These are phyloP conservation scores for Gynostemma pentaphyllum DNA, from an alignment of 306 rosid genomes.

Conservation along the genomic window DNA sequence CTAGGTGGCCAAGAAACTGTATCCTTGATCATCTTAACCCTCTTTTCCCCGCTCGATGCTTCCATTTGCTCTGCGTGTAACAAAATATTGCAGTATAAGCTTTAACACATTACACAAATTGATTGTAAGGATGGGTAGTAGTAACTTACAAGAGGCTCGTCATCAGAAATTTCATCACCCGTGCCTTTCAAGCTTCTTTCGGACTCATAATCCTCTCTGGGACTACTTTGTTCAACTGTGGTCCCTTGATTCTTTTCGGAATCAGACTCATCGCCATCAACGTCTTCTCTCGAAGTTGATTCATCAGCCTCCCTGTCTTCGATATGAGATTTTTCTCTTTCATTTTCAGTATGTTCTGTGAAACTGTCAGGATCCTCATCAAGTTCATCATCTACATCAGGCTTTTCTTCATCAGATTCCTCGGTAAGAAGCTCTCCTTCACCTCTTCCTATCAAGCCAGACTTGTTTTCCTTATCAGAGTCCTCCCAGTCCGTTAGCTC, in stretches of 20 bases:
- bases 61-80: slow-evolving; percentile 74
- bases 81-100: slow-evolving; percentile 1
- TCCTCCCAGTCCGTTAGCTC: slow-evolving; percentile 29
- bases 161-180: slow-evolving; percentile 58
- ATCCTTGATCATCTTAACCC: background rate
- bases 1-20: background rate
- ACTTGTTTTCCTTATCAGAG: slow-evolving; percentile 36
- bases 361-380: slow-evolving; percentile 25
- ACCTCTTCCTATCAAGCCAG: slow-evolving; percentile 30
- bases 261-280: slow-evolving; percentile 28
- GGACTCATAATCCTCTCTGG: slow-evolving; percentile 22
- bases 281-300: slow-evolving; percentile 33
- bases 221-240: slow-evolving; percentile 22
- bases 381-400: slow-evolving; percentile 16
- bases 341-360: slow-evolving; percentile 30
- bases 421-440: slow-evolving; percentile 19
- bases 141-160: slow-evolving; percentile 70
- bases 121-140: slow-evolving; percentile 11
- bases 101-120: background rate
- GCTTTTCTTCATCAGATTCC: slow-evolving; percentile 44
- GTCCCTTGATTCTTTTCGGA: slow-evolving; percentile 34
- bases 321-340: slow-evolving; percentile 28
- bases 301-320: slow-evolving; percentile 43
- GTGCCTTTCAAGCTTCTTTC: slow-evolving; percentile 18
- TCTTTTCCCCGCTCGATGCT: slow-evolving; percentile 43